These are phyloP conservation scores for Arabidopsis lyrata DNA, from an alignment of 441 rosid genomes.

Conservation along the genomic window DNA sequence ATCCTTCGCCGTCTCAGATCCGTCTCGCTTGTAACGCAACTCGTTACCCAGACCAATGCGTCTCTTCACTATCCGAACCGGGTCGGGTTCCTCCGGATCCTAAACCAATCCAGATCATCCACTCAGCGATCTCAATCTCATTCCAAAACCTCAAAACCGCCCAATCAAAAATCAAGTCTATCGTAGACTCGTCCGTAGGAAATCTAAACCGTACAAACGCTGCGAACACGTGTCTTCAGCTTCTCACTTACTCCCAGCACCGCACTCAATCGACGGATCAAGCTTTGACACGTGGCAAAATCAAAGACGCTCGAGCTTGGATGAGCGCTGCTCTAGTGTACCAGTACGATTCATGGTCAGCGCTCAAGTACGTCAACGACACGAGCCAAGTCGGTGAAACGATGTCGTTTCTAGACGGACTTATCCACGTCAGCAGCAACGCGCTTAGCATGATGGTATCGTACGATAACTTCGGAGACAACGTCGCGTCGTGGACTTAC, in stretches of 20 bases:
- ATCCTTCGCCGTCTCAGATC: constrained; percentile 46
- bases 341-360: constrained; percentile 74
- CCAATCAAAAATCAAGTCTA: constrained; percentile 52
- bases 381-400: constrained; percentile 54
- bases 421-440: constrained; percentile 61
- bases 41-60: constrained; percentile 60
- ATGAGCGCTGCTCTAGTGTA: constrained; percentile 76
- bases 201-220: constrained; percentile 59
- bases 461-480: constrained; percentile 64
- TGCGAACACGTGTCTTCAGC: constrained; percentile 56
- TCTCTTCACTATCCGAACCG: constrained; percentile 57
- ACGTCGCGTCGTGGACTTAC: constrained; percentile 57
- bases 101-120: constrained; percentile 60
- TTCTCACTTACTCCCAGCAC: constrained; percentile 59
- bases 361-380: constrained; percentile 65
- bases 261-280: constrained; percentile 51
- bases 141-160: constrained; percentile 56
- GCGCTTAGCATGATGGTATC: constrained; percentile 76
- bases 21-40: constrained; percentile 73
- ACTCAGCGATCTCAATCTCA: constrained; percentile 68
- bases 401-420: constrained; percentile 54
- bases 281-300: constrained; percentile 49
- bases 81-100: constrained; percentile 53
- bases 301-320: constrained; percentile 85
- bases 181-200: constrained; percentile 54